Base-by-base conservation (phyloP, 805 yeast species). In the Millerozyma acaciae region DNA sequence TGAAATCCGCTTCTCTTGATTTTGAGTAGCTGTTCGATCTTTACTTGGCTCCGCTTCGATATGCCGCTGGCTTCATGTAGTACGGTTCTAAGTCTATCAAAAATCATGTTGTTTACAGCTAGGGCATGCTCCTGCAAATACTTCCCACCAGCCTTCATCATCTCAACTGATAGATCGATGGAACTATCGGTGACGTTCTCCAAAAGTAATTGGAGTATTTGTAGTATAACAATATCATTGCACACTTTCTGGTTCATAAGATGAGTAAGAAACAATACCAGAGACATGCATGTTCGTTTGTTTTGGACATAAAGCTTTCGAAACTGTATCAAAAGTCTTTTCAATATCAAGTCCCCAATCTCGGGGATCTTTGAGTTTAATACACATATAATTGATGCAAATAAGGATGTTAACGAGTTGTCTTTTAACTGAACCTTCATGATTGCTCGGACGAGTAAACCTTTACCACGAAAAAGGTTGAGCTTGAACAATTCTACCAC, bases 291-390 rank as follows among this genome's bases (percentile, higher is more conserved):
- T 4, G 52, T 42, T 0, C 48, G 40, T 37, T 68, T 70, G 37
- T 72, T 68, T 15, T 62, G 49, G 43, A 65, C 61, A 53, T 64
- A 80, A 1, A 70, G 70, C 40, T 68, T 65, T 28, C 79, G 69
- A 55, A 85, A 84, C 36, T 70, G 78, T 3, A 78, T 45, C 1
- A 82, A 60, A 17, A 80, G 54, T 39, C 93, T 63, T 6, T 67
- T 48, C 0, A 70, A 51, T 20, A 84, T 41, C 4, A 80, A 51
- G 35, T 71, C 71, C 2, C 95, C 95, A 12, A 85, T 57, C 21
- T 73, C 73, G 0, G 94, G 93, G 3, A 84, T 52, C 43, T 80
- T 75, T 4, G 83, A 70, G 53, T 84, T 82, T 8, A 87, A 32
- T 1, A 80, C 68, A 2, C 80, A 68, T 0, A 74, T 67, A 21